phyloP scores from a whole-genome alignment of 2,329 filamentous ascomycete species.

The Alternaria sp. region DNA sequence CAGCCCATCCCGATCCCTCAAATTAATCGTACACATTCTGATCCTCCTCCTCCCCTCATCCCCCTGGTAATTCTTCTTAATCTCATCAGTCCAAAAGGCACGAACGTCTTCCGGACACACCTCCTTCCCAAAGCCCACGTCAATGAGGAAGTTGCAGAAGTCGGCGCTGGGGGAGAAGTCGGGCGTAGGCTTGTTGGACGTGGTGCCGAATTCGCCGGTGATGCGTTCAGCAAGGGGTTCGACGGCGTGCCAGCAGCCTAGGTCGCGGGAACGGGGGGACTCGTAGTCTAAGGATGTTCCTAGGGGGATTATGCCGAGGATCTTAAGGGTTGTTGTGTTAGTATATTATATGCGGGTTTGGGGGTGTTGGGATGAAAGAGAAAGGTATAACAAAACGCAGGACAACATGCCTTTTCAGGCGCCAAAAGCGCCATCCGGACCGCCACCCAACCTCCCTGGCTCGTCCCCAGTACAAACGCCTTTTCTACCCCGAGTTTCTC shows the following conservation, averaged over 20 bases:
- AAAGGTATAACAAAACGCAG: not conserved
- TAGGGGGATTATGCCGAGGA: slow-evolving; percentile 61
- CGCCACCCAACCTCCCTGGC: slow-evolving; percentile 64
- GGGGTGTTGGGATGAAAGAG: not conserved
- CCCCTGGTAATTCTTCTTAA: slow-evolving; percentile 58
- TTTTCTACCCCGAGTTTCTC: slow-evolving; percentile 54
- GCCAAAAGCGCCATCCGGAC: slow-evolving; percentile 62
- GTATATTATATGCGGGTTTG: not conserved
- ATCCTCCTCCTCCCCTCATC: slow-evolving; percentile 59
- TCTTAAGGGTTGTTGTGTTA: slow-evolving; percentile 43
- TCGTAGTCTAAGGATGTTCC: slow-evolving; percentile 64
- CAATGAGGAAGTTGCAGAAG: slow-evolving; percentile 58
- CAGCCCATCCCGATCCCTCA: slow-evolving; percentile 60
- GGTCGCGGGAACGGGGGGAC: slow-evolving; percentile 52
- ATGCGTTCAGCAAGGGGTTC: slow-evolving; percentile 49
- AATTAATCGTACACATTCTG: slow-evolving; percentile 61
- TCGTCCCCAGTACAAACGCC: slow-evolving; percentile 61
- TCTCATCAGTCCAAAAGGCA: slow-evolving; percentile 57
- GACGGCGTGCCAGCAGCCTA: slow-evolving; percentile 61
- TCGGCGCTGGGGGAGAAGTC: slow-evolving; percentile 55
- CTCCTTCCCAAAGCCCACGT: slow-evolving; percentile 58
- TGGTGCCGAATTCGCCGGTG: slow-evolving; percentile 48
- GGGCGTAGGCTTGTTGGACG: slow-evolving; percentile 50
- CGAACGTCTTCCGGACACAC: slow-evolving; percentile 49
- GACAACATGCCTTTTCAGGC: slow-evolving; percentile 53